A percentile compares a stretch with the other conserved stretches of the same genome.
Conservation (phyloP, 768 basidiomycete genomes). For the Mrakia frigida region DNA sequence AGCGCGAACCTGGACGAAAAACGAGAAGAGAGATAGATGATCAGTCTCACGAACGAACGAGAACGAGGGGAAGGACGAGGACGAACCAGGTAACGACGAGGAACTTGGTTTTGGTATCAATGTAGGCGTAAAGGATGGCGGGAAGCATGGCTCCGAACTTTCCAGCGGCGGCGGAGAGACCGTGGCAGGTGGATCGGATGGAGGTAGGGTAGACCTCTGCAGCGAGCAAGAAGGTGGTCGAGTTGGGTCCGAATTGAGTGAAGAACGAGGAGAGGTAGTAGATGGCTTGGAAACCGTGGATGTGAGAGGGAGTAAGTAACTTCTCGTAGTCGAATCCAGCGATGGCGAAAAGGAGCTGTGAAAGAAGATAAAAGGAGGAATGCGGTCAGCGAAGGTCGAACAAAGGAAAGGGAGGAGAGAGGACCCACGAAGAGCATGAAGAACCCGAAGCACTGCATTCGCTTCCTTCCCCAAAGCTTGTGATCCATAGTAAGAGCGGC, state of each 20-base stretch:
- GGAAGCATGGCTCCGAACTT: slow-evolving; percentile 48
- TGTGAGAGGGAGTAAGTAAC: slow-evolving; percentile 39
- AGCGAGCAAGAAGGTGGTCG: slow-evolving; percentile 47
- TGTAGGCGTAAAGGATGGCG: slow-evolving; percentile 47
- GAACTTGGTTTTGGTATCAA: slow-evolving; percentile 35
- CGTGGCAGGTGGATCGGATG: slow-evolving; percentile 47
- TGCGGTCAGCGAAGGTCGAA: neutral
- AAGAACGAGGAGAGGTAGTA: slow-evolving; percentile 42
- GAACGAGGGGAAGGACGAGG: slow-evolving; percentile 12
- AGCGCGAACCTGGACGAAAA: slow-evolving; percentile 45
- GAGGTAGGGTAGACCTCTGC: slow-evolving; percentile 48
- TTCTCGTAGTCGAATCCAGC: slow-evolving; percentile 41
- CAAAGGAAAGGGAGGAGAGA: neutral
- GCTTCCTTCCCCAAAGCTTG: slow-evolving; percentile 45
- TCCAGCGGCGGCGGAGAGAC: slow-evolving; percentile 45
- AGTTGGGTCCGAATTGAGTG: slow-evolving; percentile 45
- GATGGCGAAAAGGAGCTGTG: slow-evolving; percentile 40
- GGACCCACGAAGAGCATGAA: slow-evolving; percentile 38
- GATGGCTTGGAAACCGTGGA: slow-evolving; percentile 45
- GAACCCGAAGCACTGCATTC: slow-evolving; percentile 46
- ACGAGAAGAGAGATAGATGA: neutral
- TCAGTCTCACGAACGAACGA: slow-evolving; percentile 23
- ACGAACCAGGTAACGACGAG: slow-evolving; percentile 11
- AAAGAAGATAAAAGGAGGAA: neutral
- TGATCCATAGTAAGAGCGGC: slow-evolving; percentile 47